Evolutionary conservation across 2,329 filamentous ascomycete species (phyloP).

Genomic region (Talaromyces sp.): DNA sequence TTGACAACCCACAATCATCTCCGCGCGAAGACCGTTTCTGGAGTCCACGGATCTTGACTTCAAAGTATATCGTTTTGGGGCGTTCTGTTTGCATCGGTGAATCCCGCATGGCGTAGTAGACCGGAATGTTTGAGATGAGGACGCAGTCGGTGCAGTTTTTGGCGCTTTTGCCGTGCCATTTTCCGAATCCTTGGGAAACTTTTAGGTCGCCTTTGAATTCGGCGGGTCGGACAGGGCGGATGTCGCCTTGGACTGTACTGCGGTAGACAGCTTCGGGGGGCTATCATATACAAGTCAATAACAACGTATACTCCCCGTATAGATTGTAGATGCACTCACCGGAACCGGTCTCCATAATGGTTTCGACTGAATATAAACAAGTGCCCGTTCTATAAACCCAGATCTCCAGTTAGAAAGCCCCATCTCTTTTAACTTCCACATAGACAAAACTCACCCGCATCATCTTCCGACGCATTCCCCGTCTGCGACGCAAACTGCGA

Average conservation of each 20-base stretch:
- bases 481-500: constrained; percentile 49
- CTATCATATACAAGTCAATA: constrained; percentile 11
- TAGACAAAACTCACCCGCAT: constrained; percentile 18
- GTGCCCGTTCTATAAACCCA: constrained; percentile 42
- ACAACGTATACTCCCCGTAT: background rate
- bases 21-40: constrained; percentile 26
- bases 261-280: constrained; percentile 38
- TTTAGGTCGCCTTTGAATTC: constrained; percentile 8
- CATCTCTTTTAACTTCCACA: background rate
- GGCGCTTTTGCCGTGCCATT: constrained; percentile 41
- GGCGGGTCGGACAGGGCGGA: constrained; percentile 39
- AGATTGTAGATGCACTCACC: background rate
- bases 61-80: constrained; percentile 55
- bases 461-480: constrained; percentile 50
- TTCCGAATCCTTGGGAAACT: constrained; percentile 26
- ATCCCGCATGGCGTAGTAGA: constrained; percentile 50
- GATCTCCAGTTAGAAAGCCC: background rate
- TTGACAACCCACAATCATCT: constrained; percentile 49
- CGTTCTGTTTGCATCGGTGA: constrained; percentile 42
- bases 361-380: constrained; percentile 48
- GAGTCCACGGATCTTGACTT: constrained; percentile 47
- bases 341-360: constrained; percentile 46
- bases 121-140: constrained; percentile 49
- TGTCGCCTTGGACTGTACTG: constrained; percentile 38
- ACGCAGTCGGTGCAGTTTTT: constrained; percentile 44